These are phyloP conservation scores for Pseudogymnoascus sp. DNA, from an alignment of 2,329 filamentous ascomycete species.

Conservation along the genomic window DNA sequence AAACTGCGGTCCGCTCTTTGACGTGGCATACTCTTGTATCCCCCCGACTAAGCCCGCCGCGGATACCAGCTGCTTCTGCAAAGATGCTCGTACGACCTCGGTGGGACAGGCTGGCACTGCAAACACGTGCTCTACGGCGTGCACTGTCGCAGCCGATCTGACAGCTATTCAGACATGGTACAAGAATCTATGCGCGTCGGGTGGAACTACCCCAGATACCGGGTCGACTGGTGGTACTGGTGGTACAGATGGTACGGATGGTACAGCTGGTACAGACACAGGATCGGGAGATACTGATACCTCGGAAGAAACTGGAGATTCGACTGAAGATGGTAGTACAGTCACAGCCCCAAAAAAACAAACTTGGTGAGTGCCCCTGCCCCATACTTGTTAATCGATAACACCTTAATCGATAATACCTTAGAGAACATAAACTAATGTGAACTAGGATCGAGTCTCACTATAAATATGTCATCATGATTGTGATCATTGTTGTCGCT, in stretches of 20 bases:
- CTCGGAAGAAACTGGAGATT: not conserved
- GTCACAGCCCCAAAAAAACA: not conserved
- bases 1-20: slow-evolving; percentile 50
- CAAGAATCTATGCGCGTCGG: slow-evolving; percentile 51
- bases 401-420: slow-evolving; percentile 12
- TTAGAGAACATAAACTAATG: not conserved
- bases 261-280: not conserved
- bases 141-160: slow-evolving; percentile 35
- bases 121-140: not conserved
- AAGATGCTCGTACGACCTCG: slow-evolving; percentile 33
- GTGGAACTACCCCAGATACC: slow-evolving; percentile 14
- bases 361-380: not conserved
- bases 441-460: slow-evolving; percentile 54
- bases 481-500: slow-evolving; percentile 63
- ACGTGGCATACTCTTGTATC: slow-evolving; percentile 65
- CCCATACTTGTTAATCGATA: not conserved
- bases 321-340: slow-evolving; percentile 4
- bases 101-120: not conserved
- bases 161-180: slow-evolving; percentile 62
- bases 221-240: not conserved
- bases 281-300: not conserved
- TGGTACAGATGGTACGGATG: too few species aligned
- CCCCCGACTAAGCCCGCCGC: slow-evolving; percentile 44
- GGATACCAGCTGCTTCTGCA: slow-evolving; percentile 68
- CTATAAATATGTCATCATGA: slow-evolving; percentile 74